Evolutionary conservation across 2,329 filamentous ascomycete genomes (phyloP).

Genomic region (Stagonosporopsis rhizophila): DNA sequence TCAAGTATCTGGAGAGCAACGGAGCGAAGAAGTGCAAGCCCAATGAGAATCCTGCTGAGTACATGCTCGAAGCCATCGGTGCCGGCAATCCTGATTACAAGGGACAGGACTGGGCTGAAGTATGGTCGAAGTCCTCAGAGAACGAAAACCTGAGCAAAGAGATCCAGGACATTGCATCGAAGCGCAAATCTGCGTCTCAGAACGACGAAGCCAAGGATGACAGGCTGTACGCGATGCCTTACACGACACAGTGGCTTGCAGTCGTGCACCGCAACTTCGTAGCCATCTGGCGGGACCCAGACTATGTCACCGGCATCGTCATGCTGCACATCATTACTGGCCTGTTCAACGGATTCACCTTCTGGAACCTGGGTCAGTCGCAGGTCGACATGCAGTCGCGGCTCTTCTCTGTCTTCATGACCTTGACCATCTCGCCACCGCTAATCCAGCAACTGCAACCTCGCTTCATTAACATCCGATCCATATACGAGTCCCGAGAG

Average conservation of each 20-base stretch:
- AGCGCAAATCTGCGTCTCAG: slow-evolving; percentile 41
- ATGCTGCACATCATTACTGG: slow-evolving; percentile 60
- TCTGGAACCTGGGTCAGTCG: slow-evolving; percentile 55
- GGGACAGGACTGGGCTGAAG: slow-evolving; percentile 55
- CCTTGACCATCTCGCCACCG: slow-evolving; percentile 75
- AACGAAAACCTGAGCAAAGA: slow-evolving; percentile 50
- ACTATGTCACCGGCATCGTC: slow-evolving; percentile 64
- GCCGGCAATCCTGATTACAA: slow-evolving; percentile 53
- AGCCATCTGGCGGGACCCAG: slow-evolving; percentile 69
- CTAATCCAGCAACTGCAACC: slow-evolving; percentile 81
- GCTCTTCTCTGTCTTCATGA: slow-evolving; percentile 79
- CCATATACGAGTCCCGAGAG: slow-evolving; percentile 75
- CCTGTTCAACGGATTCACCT: slow-evolving; percentile 59
- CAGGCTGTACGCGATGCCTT: slow-evolving; percentile 54
- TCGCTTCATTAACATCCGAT: slow-evolving; percentile 69
- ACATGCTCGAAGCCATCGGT: slow-evolving; percentile 58
- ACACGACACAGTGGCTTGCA: slow-evolving; percentile 51
- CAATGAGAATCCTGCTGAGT: slow-evolving; percentile 62
- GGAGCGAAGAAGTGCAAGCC: slow-evolving; percentile 61
- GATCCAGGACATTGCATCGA: slow-evolving; percentile 50
- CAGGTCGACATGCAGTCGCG: slow-evolving; percentile 61
- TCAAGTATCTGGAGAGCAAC: slow-evolving; percentile 61
- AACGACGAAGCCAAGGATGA: slow-evolving; percentile 51
- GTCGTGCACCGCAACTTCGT: slow-evolving; percentile 60
- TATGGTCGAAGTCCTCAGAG: slow-evolving; percentile 52